Conservation (phyloP, 2,329 filamentous ascomycete species). For the Hypoxylon sp. region DNA sequence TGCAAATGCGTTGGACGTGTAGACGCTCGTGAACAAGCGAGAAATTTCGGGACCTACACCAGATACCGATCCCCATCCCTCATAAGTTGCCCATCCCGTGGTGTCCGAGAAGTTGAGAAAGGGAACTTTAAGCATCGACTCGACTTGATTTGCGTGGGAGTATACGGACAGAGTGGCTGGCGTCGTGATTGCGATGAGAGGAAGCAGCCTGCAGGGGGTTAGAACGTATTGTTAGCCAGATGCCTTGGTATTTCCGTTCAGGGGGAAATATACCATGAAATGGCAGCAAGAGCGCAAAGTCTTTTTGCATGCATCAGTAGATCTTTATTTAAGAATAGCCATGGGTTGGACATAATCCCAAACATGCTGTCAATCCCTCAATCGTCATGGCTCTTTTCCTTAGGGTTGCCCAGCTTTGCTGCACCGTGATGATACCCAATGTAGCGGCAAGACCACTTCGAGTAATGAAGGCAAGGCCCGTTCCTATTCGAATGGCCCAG, state of each 20-base stretch:
- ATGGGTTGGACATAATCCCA: conserved; percentile 21
- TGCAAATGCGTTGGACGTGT: conserved; percentile 20
- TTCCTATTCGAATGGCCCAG: conserved; percentile 28
- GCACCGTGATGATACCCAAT: conserved; percentile 17
- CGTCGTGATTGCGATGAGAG: conserved; percentile 11
- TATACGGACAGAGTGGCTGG: conserved; percentile 10
- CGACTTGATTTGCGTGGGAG: conserved; percentile 9
- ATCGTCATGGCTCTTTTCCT: conserved; percentile 20
- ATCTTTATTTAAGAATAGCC: conserved; percentile 22
- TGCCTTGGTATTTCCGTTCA: neutral
- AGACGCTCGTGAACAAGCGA: conserved; percentile 22
- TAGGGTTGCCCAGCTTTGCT: conserved; percentile 24
- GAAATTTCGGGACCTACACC: conserved; percentile 19
- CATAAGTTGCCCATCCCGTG: conserved; percentile 16
- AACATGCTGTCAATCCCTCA: conserved; percentile 27
- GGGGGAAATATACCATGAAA: conserved; percentile 13
- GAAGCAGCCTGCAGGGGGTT: conserved; percentile 3
- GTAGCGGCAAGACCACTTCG: conserved; percentile 16
- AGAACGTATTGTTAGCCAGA: neutral
- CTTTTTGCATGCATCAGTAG: conserved; percentile 12
- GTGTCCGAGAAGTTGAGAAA: conserved; percentile 13
- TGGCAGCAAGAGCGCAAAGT: conserved; percentile 12
- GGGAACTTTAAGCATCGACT: conserved; percentile 2
- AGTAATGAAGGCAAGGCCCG: conserved; percentile 16
- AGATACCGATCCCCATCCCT: conserved; percentile 9